These are phyloP conservation scores for Penicillium herquei DNA, from an alignment of 495 filamentous ascomycete species.

Conservation along the genomic window DNA sequence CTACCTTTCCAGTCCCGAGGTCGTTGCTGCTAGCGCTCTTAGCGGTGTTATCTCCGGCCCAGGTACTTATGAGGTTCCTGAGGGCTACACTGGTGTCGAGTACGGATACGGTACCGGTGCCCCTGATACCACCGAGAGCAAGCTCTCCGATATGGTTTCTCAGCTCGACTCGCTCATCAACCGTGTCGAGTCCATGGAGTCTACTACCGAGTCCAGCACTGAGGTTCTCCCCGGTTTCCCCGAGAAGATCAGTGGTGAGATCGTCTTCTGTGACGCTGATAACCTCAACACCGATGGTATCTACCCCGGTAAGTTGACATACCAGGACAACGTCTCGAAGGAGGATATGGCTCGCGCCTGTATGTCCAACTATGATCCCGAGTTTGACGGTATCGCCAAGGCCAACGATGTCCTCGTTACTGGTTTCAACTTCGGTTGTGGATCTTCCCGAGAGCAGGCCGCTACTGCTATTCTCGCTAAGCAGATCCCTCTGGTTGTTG, in stretches of 20 bases:
- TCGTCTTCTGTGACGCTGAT: slow-evolving; percentile 53
- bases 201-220: slow-evolving; percentile 26
- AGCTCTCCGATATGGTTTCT: slow-evolving; percentile 64
- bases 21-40: slow-evolving; percentile 86
- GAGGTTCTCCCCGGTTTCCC: slow-evolving; percentile 54
- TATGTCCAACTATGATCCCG: slow-evolving; percentile 88
- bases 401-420: slow-evolving; percentile 76
- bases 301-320: slow-evolving; percentile 89
- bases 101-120: slow-evolving; percentile 70
- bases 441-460: slow-evolving; percentile 79
- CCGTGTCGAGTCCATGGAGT: slow-evolving; percentile 33
- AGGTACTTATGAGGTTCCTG: slow-evolving; percentile 73
- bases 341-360: slow-evolving; percentile 83
- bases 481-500: slow-evolving; percentile 77
- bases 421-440: slow-evolving; percentile 92
- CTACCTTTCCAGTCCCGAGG: slow-evolving; percentile 86
- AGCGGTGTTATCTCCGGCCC: slow-evolving; percentile 75
- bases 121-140: slow-evolving; percentile 58
- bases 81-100: slow-evolving; percentile 62
- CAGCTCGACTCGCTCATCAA: slow-evolving; percentile 64
- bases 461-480: slow-evolving; percentile 87
- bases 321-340: slow-evolving; percentile 75
- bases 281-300: slow-evolving; percentile 62
- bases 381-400: slow-evolving; percentile 59
- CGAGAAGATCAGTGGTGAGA: slow-evolving; percentile 49